These are phyloP conservation scores for Nannizzia gypsea DNA, from an alignment of 2,329 filamentous ascomycete species.

Conservation along the genomic window DNA sequence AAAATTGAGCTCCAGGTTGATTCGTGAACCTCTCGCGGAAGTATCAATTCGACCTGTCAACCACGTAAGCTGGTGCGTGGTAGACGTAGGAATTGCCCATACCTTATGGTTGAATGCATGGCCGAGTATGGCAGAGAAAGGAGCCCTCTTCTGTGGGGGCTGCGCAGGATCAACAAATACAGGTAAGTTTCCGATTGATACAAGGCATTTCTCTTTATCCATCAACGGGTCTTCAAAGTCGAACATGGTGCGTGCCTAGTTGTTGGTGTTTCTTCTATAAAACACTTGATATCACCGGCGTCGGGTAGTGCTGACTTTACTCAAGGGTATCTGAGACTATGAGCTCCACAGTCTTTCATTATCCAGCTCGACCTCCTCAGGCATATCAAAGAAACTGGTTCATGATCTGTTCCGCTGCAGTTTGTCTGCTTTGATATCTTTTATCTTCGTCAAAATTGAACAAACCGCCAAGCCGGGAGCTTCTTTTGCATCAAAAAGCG, in stretches of 20 bases:
- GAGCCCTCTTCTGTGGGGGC: conserved; percentile 59
- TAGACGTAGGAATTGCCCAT: conserved; percentile 10
- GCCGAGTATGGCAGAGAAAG: conserved; percentile 56
- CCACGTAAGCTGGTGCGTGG: neutral
- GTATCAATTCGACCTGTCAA: conserved; percentile 50
- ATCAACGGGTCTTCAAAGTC: conserved; percentile 31
- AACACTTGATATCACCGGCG: neutral
- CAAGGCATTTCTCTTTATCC: conserved; percentile 53
- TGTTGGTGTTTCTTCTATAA: neutral
- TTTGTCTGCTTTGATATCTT: neutral
- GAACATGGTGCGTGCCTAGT: conserved; percentile 27
- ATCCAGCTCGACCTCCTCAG: neutral
- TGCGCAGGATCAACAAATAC: conserved; percentile 59
- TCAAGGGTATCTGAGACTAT: neutral
- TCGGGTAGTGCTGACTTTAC: neutral
- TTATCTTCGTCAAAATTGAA: neutral
- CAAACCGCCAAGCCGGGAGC: neutral
- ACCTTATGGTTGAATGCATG: conserved; percentile 61
- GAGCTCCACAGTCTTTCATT: neutral
- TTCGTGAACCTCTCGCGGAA: conserved; percentile 53
- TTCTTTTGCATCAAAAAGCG: neutral
- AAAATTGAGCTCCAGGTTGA: conserved; percentile 40
- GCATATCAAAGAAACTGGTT: neutral
- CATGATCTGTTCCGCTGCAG: neutral
- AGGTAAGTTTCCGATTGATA: conserved; percentile 55